These are phyloP conservation scores for Cystobasidiaceae sp. DNA, from an alignment of 1,284 basidiomycete species.

Conservation along the genomic window DNA sequence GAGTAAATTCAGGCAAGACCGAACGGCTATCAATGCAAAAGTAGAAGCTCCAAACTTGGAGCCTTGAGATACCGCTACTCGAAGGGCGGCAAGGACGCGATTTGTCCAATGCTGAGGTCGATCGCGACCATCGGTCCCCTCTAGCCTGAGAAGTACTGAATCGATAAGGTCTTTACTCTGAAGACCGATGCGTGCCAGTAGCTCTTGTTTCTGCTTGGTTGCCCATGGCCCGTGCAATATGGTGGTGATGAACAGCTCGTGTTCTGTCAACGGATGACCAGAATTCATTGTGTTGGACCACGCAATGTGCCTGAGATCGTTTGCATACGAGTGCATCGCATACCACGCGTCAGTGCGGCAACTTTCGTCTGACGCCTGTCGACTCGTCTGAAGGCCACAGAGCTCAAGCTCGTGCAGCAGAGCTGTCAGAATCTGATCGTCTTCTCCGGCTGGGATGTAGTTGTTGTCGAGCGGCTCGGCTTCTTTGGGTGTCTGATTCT, in stretches of 20 bases:
- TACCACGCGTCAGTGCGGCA: constrained; percentile 3
- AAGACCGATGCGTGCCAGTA: constrained; percentile 10
- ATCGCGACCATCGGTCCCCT: constrained; percentile 9
- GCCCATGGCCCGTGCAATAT: constrained; percentile 21
- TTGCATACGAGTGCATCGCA: constrained; percentile 17
- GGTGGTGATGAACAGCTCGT: constrained; percentile 32
- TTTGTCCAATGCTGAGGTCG: constrained; percentile 24
- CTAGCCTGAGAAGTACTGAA: not conserved
- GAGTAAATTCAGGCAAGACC: constrained; percentile 8
- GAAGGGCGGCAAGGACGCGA: constrained; percentile 1
- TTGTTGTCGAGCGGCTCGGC: constrained; percentile 7
- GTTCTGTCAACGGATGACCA: constrained; percentile 32
- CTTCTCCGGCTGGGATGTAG: constrained; percentile 19
- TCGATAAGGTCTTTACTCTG: constrained; percentile 31
- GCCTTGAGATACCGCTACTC: constrained; percentile 7
- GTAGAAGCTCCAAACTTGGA: constrained; percentile 29
- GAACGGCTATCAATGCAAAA: constrained; percentile 31
- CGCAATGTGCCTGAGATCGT: constrained; percentile 19
- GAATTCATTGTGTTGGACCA: constrained; percentile 28
- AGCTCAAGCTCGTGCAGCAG: constrained; percentile 10
- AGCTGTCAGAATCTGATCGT: constrained; percentile 11
- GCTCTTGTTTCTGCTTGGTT: constrained; percentile 29
- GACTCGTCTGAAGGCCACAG: not conserved
- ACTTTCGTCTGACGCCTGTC: not conserved
- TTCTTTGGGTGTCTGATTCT: constrained; percentile 23